Base-by-base conservation (phyloP, 495 filamentous ascomycete species). In the Podospora sp. region DNA sequence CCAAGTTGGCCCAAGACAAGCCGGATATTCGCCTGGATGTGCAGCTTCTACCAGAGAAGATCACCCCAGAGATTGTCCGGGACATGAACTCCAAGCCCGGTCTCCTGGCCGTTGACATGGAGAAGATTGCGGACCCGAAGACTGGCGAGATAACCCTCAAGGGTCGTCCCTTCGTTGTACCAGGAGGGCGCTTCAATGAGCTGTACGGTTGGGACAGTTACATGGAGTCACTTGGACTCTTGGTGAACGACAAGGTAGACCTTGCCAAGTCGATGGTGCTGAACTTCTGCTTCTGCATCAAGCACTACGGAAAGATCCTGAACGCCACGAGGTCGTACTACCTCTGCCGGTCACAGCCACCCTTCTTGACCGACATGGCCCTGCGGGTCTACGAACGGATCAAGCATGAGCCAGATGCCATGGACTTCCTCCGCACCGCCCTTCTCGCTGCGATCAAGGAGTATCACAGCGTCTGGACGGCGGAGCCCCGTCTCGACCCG, bases 321-420 rank as follows among this genome's bases (percentile, higher is more conserved):
- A 99, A 98, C 77, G 95, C 95, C 21, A 99, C 95, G 33, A 89
- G 95, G 40, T 91, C 93, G 11, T 99, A 99, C 84, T 98, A 98
- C 72, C 88, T 98, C 49, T 89, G 86, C 55, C 89, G 95, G 60
- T 95, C 96, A 0, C 95, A 99, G 78, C 95, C 95, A 1, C 96
- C 95, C 21, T 98, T 99, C 80, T 82, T 99, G 55, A 98, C 96
- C 25, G 96, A 98, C 79, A 97, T 99, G 92, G 92, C 96, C 6
- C 81, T 97, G 57, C 88, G 91, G 26, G 90, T 93, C 3, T 98
- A 93, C 72, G 91, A 96, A 64, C 89, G 88, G 65, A 98, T 97
- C 68, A 89, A 90, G 79, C 86, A 89, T 65, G 91, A 96, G 69
- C 87, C 89, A 0, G 90, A 85, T 51, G 85, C 93, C 2, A 65